A percentile compares a stretch with the other conserved stretches of the same genome.
phyloP scores from a whole-genome alignment of 2,329 filamentous ascomycete species.

The Neonectria hederae region DNA sequence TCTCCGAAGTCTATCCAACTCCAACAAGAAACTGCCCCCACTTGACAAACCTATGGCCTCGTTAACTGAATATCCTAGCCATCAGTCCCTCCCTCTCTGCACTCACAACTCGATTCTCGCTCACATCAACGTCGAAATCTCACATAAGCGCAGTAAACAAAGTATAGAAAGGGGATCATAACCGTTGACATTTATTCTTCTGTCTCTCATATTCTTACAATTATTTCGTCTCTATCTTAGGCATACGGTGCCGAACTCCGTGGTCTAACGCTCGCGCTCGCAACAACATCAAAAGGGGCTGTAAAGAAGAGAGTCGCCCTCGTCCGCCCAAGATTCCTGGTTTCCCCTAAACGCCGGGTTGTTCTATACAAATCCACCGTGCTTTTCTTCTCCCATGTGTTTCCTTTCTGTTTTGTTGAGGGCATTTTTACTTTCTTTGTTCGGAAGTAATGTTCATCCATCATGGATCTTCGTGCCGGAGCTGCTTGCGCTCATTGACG shows the following conservation, averaged over 20 bases:
- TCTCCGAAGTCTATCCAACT: not conserved
- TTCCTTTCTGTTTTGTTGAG: constrained; percentile 2
- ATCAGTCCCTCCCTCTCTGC: constrained; percentile 3
- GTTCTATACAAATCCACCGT: constrained; percentile 26
- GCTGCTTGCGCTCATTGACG: constrained; percentile 67
- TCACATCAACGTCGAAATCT: not conserved
- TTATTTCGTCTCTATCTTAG: constrained; percentile 37
- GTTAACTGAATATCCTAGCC: constrained; percentile 44
- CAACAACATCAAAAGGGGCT: constrained; percentile 9
- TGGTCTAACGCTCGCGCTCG: constrained; percentile 33
- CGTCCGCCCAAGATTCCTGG: constrained; percentile 1
- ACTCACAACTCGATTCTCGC: not conserved
- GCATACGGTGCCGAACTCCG: constrained; percentile 28
- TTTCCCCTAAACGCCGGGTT: constrained; percentile 32
- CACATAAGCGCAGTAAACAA: constrained; percentile 1
- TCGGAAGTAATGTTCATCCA: not conserved
- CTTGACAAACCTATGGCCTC: constrained; percentile 31
- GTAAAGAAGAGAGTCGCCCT: constrained; percentile 14
- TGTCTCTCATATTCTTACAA: constrained; percentile 36
- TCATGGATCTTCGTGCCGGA: constrained; percentile 16
- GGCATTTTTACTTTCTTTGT: not conserved
- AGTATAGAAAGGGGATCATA: not conserved
- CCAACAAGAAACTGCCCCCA: not conserved
- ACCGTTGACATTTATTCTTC: not conserved
- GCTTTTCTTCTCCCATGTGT: constrained; percentile 17